Evolutionary conservation across 139 green algal genomes (phyloP), one percentile per base, ranked within the genome.

Genomic region (Eudorina sp.): DNA sequence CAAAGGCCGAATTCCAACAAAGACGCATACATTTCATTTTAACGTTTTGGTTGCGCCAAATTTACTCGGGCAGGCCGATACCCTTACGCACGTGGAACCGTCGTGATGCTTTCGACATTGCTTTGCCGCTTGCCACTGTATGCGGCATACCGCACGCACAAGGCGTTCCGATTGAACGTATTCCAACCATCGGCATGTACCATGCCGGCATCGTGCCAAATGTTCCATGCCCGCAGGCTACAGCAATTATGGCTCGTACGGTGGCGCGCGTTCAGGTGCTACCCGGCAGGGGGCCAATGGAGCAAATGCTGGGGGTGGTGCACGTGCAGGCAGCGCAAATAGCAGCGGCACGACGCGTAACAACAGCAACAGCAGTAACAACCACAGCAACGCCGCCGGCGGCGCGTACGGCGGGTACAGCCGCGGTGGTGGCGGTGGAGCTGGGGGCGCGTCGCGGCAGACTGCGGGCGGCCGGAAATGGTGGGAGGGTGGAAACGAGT

Each of bases 191-290:
- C 34, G 66, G 29, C 6, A 29, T 25, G 6, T 27, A 48, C 3
- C 19, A 8, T 46, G n/a, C 6, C 16, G 41, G 43, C 34, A 1
- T 21, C 25, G 16, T 41, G 1, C 41, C 14, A 79, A 55, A 34
- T 55, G 19, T 2, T 16, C 19, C 7, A 43, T 58, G 38, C 41
- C 2, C 31, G 73, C 46, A 81, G 70, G 70, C 7, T 79, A 79
- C 70, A 40, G 70, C 68, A 77, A 4, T 1, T 79, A 79, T 23
- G 70, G 70, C 8, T 58, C 70, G 70, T 79, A 79, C 70, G 73
- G 43, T 27, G 73, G 31, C n/a, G 41, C 73, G 6, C 73, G 73
- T 7, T 27, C 73, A 25, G 31, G 45, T 6, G 43, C 36, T 29
- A 29, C 27, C 6, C 46, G 45, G 29, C 73, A 62, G 45, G 70